Conservation (phyloP, 2,329 filamentous ascomycete genomes). For the Aureobasidium sp. region DNA sequence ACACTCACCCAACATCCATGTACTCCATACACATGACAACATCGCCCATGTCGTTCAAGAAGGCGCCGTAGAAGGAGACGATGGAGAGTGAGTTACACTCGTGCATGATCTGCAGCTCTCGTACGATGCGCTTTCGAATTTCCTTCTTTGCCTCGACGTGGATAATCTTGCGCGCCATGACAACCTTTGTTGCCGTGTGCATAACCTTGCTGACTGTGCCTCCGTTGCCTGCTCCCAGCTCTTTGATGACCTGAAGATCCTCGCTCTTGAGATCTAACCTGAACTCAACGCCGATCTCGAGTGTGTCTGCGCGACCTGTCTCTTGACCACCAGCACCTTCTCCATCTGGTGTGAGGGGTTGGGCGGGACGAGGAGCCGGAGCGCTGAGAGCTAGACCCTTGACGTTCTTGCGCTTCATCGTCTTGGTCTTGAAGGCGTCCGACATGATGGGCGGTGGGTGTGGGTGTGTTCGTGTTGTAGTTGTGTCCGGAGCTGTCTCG, state of each 20-base stretch:
- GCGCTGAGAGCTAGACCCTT: conserved; percentile 87
- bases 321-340: conserved; percentile 55
- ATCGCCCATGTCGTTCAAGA: conserved; percentile 92
- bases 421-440: conserved; percentile 58
- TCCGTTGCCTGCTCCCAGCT: conserved; percentile 91
- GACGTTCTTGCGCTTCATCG: conserved; percentile 98
- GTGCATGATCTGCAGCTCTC: conserved; percentile 97
- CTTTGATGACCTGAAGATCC: conserved; percentile 86
- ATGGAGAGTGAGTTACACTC: conserved; percentile 96
- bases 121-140: conserved; percentile 91
- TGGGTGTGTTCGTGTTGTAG: background rate
- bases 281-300: conserved; percentile 98
- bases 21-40: conserved; percentile 99
- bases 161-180: conserved; percentile 93
- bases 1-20: conserved; percentile 90
- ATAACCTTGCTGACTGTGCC: conserved; percentile 97
- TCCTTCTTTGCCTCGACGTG: conserved; percentile 90
- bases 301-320: conserved; percentile 53
- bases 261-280: conserved; percentile 85
- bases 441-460: conserved; percentile 30
- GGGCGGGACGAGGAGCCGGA: conserved; percentile 60
- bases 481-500: background rate
- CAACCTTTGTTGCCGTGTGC: conserved; percentile 86
- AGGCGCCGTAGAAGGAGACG: conserved; percentile 95
- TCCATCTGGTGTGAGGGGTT: conserved; percentile 63